These are phyloP conservation scores for Sordaria brevicollis DNA, from an alignment of 495 filamentous ascomycete species.

Conservation along the genomic window DNA sequence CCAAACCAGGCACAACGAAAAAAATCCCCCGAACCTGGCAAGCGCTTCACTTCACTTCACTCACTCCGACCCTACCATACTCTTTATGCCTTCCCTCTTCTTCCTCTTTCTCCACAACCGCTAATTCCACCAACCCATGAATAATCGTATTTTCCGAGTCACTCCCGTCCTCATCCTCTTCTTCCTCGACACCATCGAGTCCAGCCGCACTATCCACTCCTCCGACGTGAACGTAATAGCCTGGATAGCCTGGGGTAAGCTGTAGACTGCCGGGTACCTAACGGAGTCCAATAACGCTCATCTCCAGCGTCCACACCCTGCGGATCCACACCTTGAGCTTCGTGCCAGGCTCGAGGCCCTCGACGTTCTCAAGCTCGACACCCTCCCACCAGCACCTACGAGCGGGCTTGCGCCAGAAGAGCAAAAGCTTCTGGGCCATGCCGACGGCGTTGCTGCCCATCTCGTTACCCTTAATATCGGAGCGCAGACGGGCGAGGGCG, in stretches of 20 bases:
- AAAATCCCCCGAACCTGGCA: neutral
- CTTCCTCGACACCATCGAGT: neutral
- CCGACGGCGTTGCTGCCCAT: slow-evolving; percentile 74
- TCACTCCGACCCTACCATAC: too few relatives aligned
- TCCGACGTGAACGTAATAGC: neutral
- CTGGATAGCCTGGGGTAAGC: neutral
- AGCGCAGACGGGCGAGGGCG: slow-evolving; percentile 83
- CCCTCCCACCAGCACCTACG: slow-evolving; percentile 99
- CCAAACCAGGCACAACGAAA: neutral
- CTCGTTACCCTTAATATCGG: slow-evolving; percentile 74
- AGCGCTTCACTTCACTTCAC: neutral
- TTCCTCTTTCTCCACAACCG: neutral
- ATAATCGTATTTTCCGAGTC: too few relatives aligned
- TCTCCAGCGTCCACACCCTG: slow-evolving; percentile 97
- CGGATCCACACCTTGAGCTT: slow-evolving; percentile 96
- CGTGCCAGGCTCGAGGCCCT: slow-evolving; percentile 66
- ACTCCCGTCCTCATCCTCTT: neutral
- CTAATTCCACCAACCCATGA: neutral
- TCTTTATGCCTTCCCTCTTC: too few relatives aligned
- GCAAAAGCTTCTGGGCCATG: slow-evolving; percentile 96
- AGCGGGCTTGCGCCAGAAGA: slow-evolving; percentile 98
- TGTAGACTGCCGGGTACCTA: slow-evolving; percentile 18
- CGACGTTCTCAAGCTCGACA: slow-evolving; percentile 81
- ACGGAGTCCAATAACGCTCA: slow-evolving; percentile 90
- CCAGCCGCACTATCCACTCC: neutral